phyloP scores from a whole-genome alignment of 2,329 filamentous ascomycete genomes.

The Epichloe gansuensis region DNA sequence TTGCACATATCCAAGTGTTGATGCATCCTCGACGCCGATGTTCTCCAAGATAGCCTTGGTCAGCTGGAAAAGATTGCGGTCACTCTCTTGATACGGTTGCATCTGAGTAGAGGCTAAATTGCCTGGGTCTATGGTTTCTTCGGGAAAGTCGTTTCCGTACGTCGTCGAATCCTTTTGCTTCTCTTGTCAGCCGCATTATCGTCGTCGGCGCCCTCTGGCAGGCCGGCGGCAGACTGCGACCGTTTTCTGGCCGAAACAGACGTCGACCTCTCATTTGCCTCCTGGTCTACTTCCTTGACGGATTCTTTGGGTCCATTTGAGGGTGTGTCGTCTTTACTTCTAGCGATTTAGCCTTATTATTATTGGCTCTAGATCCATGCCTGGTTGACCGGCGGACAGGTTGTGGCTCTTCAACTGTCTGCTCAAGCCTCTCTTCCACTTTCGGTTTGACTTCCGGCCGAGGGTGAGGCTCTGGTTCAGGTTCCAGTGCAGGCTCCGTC shows the following conservation, averaged over 20 bases:
- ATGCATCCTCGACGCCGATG: slow-evolving; percentile 39
- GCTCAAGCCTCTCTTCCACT: slow-evolving; percentile 1
- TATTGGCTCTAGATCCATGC: slow-evolving; percentile 3
- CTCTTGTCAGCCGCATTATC: slow-evolving; percentile 47
- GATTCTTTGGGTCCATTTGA: slow-evolving; percentile 12
- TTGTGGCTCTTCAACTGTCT: slow-evolving; percentile 2
- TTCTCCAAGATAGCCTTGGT: slow-evolving; percentile 43
- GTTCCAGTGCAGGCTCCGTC: neutral
- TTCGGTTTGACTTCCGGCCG: neutral
- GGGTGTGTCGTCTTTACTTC: slow-evolving; percentile 12
- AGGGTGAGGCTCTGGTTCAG: neutral
- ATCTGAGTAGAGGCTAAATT: slow-evolving; percentile 42
- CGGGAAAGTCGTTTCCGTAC: slow-evolving; percentile 37
- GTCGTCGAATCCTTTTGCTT: slow-evolving; percentile 51
- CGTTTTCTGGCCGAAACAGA: slow-evolving; percentile 41
- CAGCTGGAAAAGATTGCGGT: slow-evolving; percentile 43
- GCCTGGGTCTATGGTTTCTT: slow-evolving; percentile 40
- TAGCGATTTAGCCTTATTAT: neutral
- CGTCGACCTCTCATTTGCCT: slow-evolving; percentile 24
- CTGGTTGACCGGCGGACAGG: slow-evolving; percentile 5
- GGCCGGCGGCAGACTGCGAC: slow-evolving; percentile 49
- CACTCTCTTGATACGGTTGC: slow-evolving; percentile 43
- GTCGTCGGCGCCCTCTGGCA: slow-evolving; percentile 44
- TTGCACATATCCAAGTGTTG: slow-evolving; percentile 31
- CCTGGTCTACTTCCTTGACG: slow-evolving; percentile 16